Conservation (phyloP, 345 rosid species). For the Punica granatum region DNA sequence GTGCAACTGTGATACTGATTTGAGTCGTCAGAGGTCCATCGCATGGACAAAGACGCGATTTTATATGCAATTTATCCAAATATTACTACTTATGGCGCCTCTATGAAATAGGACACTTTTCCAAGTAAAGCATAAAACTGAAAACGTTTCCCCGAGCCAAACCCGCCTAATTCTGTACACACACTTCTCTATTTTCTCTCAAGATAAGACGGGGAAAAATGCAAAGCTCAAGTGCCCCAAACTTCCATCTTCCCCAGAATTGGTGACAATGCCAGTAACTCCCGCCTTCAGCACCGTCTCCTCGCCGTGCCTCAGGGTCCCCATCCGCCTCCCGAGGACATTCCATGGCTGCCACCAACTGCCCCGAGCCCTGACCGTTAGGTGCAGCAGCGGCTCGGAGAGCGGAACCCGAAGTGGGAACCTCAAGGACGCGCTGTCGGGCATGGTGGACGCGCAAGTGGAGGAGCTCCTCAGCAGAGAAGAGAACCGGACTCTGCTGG, state of each 20-base stretch:
- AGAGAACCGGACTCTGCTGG: slow-evolving; percentile 68
- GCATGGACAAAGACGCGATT: too few species aligned
- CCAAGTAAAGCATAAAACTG: too few species aligned
- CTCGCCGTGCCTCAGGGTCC: slow-evolving; percentile 3
- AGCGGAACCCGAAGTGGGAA: slow-evolving; percentile 14
- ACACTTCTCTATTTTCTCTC: too few species aligned
- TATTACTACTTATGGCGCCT: too few species aligned
- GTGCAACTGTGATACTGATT: too few species aligned
- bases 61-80: too few species aligned
- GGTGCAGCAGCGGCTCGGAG: slow-evolving; percentile 25
- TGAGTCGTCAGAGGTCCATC: too few species aligned
- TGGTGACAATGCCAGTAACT: neutral
- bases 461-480: slow-evolving; percentile 62
- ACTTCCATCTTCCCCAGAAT: neutral
- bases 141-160: too few species aligned
- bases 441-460: slow-evolving; percentile 53
- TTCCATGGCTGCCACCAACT: neutral
- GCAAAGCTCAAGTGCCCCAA: neutral
- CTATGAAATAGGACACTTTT: too few species aligned
- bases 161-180: too few species aligned
- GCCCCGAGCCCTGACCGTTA: slow-evolving; percentile 12
- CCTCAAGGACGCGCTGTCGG: slow-evolving; percentile 54
- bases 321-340: neutral
- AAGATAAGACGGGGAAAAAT: neutral
- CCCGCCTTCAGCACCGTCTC: slow-evolving; percentile 1